phyloP scores from a whole-genome alignment of 805 yeast species.

The Vanderwaltozyma yarrowii region DNA sequence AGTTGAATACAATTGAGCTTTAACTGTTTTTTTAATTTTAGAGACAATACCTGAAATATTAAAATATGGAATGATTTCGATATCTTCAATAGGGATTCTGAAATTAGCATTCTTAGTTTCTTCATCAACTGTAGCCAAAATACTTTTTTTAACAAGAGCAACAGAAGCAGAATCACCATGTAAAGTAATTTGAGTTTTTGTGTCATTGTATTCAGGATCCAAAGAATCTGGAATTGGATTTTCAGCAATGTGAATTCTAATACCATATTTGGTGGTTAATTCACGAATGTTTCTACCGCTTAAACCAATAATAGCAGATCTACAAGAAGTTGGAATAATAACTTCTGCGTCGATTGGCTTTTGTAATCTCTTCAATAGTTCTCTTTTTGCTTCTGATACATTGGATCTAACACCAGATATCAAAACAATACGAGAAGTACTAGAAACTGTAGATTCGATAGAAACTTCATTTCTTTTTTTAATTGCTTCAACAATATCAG shows the following conservation, averaged over 20 bases:
- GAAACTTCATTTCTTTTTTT: conserved; percentile 50
- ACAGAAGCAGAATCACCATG: conserved; percentile 84
- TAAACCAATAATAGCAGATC: conserved; percentile 77
- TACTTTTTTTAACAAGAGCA: conserved; percentile 56
- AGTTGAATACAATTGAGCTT: conserved; percentile 11
- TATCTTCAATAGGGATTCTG: conserved; percentile 35
- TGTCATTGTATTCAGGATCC: conserved; percentile 51
- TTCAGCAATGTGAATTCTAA: conserved; percentile 49
- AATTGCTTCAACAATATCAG: conserved; percentile 52
- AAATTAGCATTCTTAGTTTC: conserved; percentile 52
- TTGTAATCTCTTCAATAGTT: conserved; percentile 63
- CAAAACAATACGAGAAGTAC: conserved; percentile 70
- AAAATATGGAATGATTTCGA: conserved; percentile 27
- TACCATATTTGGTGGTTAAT: conserved; percentile 57
- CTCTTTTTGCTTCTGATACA: conserved; percentile 62
- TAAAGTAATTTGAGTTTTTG: conserved; percentile 47
- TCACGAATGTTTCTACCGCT: conserved; percentile 76
- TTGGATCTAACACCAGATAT: conserved; percentile 62
- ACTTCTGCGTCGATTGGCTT: conserved; percentile 57
- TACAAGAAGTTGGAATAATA: conserved; percentile 65
- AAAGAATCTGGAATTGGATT: conserved; percentile 30
- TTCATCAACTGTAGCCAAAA: conserved; percentile 62
- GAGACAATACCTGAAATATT: conserved; percentile 11
- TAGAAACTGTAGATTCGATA: conserved; percentile 74
- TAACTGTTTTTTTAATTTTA: conserved; percentile 12